Percentiles rank a stretch among this genome's conserved stretches.
phyloP scores from a whole-genome alignment of 495 filamentous ascomycete species.

The Penicillium canescens region DNA sequence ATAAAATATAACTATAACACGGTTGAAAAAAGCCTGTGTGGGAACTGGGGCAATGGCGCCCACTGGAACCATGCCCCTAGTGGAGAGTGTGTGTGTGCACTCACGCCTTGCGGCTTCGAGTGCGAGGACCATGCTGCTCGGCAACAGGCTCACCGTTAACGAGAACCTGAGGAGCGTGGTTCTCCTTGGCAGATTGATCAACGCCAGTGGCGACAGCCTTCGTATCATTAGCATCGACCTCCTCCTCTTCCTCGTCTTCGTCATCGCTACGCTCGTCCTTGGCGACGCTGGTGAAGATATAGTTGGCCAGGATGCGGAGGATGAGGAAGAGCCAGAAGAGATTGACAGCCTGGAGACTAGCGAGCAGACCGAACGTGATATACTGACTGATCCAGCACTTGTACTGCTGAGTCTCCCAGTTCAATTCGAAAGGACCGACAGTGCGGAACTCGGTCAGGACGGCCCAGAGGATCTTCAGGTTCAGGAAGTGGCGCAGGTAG shows the following conservation, averaged over 20 bases:
- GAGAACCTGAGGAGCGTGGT: conserved; percentile 36
- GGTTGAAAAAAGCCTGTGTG: not conserved
- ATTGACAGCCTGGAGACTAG: conserved; percentile 76
- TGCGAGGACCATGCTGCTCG: conserved; percentile 24
- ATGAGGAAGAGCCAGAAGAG: conserved; percentile 88
- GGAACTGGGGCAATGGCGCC: not conserved
- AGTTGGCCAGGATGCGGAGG: conserved; percentile 66
- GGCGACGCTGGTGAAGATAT: conserved; percentile 48
- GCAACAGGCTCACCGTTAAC: conserved; percentile 40
- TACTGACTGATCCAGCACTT: conserved; percentile 76
- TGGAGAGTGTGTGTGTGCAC: too few species aligned
- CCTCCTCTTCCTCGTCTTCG: conserved; percentile 53
- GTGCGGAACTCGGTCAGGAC: conserved; percentile 86
- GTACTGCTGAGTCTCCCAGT: conserved; percentile 84
- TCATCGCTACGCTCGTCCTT: conserved; percentile 64
- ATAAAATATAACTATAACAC: conserved; percentile 9
- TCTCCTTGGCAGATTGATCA: conserved; percentile 34
- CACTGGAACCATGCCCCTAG: too few species aligned
- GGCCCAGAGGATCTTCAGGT: conserved; percentile 82
- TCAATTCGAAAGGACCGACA: conserved; percentile 81
- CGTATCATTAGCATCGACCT: conserved; percentile 17
- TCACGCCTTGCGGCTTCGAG: conserved; percentile 27
- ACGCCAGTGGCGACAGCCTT: conserved; percentile 33
- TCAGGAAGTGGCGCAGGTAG: conserved; percentile 90
- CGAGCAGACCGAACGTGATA: conserved; percentile 71